Base-by-base conservation (phyloP, 2,329 filamentous ascomycete species). In the Penicillium sp. region DNA sequence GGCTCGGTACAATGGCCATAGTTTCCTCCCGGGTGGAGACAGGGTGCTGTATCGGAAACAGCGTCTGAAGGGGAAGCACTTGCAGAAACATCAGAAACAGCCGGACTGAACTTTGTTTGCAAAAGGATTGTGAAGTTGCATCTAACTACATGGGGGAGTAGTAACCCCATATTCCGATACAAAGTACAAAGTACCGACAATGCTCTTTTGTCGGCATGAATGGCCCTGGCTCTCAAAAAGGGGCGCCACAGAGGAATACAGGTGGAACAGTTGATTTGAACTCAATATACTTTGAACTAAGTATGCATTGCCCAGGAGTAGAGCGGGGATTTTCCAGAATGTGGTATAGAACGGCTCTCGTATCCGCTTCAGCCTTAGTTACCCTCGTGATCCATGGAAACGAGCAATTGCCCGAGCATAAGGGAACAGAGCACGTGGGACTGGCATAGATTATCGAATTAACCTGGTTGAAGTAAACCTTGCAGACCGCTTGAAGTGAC, bases 291-390 rank as follows among this genome's bases (percentile, higher is more conserved):
- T 64, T 63, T 56, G 34, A 13, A 45, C 55, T 55, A 56, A 19
- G 49, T 34, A 13, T 37, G 29, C 29, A 34, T 43, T 24, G 19
- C 14, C 21, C 37, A 43, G 31, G 34, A 34, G 43, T 21, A 10
- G 31, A 19, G 23, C 62, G 62, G 62, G 59, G 55, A 29, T 59
- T 52, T 65, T 62, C 42, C 62, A 58, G 56, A 61, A 62, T 58
- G 39, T 33, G 58, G 61, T 23, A 58, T 62, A 61, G 61, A 55
- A 55, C 49, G 34, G 36, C 10, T 43, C 48, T 48, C 26, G 42
- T 24, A 31, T 55, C 34, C 58, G 48, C 56, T 61, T 28, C 10
- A 56, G 42, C 56, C 40, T 39, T 40, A 37, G 13, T 36, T 21
- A 24, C 19, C 37, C 16, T 42, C 40, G 33, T 46, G 24, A 19